These are phyloP conservation scores for Musa beccarii DNA, from an alignment of 176 grass and related monocot genomes.

Conservation along the genomic window DNA sequence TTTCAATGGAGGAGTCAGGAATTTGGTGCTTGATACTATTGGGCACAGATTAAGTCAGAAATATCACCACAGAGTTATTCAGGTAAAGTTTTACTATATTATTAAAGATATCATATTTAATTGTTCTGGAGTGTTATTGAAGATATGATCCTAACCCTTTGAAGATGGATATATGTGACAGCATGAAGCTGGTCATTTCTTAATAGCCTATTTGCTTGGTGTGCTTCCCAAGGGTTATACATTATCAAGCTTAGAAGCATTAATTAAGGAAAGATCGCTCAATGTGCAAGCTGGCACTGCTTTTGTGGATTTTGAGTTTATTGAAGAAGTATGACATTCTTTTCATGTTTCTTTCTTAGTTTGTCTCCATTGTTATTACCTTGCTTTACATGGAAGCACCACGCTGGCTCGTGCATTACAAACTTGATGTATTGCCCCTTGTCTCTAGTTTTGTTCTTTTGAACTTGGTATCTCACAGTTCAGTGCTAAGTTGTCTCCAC, in stretches of 20 bases:
- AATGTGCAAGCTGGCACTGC: conserved; percentile 87
- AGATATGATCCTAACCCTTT: no score
- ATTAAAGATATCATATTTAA: no score
- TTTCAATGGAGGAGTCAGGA: conserved; percentile 55
- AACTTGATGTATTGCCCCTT: no score
- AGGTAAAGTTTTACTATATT: conserved; percentile 36
- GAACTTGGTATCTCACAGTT: no score
- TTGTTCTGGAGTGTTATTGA: no score
- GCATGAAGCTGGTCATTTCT: conserved; percentile 91
- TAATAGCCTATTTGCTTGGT: conserved; percentile 82
- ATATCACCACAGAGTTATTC: conserved; percentile 77
- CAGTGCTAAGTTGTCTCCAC: background rate
- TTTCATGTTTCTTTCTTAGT: background rate
- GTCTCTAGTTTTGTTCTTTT: no score
- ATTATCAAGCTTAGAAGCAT: conserved; percentile 61
- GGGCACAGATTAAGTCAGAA: conserved; percentile 67
- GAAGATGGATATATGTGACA: conserved; percentile 9
- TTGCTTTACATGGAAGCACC: no score
- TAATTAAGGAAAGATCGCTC: conserved; percentile 49
- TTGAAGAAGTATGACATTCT: conserved; percentile 54
- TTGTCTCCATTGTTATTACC: background rate
- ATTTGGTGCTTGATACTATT: conserved; percentile 69
- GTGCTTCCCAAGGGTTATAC: conserved; percentile 68
- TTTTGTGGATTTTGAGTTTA: conserved; percentile 90
- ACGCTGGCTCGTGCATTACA: no score